phyloP scores from a whole-genome alignment of 768 basidiomycete genomes.

The Russula sp. region DNA sequence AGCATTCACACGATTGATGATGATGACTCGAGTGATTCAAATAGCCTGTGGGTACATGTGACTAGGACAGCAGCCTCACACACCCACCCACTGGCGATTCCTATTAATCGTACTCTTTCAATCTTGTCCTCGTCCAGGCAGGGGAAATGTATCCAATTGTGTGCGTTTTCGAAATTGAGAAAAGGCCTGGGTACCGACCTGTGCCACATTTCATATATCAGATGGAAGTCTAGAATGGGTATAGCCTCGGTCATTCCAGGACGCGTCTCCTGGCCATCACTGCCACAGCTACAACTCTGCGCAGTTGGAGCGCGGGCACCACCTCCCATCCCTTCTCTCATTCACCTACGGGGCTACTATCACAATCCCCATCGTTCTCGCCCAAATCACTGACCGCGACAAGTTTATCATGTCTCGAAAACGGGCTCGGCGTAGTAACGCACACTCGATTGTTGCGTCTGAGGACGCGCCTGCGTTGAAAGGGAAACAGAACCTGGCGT shows the following conservation, averaged over 20 bases:
- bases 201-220: too few species aligned
- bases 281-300: neutral
- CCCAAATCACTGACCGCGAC: neutral
- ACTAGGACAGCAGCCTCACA: too few species aligned
- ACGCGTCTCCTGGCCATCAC: neutral
- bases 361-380: neutral
- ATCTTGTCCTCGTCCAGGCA: too few species aligned
- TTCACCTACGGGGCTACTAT: neutral
- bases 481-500: neutral
- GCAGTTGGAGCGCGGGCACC: neutral
- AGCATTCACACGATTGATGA: too few species aligned
- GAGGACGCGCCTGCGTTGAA: neutral
- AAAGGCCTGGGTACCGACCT: neutral
- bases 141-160: neutral
- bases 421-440: neutral
- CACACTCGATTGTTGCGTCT: neutral
- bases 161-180: neutral
- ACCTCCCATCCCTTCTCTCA: neutral
- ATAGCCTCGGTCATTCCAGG: neutral
- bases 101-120: too few species aligned
- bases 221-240: neutral
- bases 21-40: too few species aligned
- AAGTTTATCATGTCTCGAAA: conserved; percentile 1
- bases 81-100: too few species aligned
- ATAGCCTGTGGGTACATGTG: too few species aligned